phyloP scores from a whole-genome alignment of 2,329 filamentous ascomycete species.

The Plenodomus lindquistii region DNA sequence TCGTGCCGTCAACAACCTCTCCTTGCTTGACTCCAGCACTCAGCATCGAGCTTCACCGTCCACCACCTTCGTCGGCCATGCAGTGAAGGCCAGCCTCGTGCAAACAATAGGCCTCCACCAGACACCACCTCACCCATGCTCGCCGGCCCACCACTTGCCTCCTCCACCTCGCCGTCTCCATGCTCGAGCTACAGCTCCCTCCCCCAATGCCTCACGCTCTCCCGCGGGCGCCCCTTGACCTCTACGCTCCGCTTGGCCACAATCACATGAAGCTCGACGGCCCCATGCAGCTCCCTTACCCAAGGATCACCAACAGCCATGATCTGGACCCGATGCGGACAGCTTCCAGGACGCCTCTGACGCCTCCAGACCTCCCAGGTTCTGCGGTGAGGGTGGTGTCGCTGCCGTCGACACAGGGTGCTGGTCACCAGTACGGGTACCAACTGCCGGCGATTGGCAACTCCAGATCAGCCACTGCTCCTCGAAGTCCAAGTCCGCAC shows the following conservation, averaged over 20 bases:
- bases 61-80: conserved; percentile 19
- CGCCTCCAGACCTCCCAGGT: conserved; percentile 38
- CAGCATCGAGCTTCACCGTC: conserved; percentile 6
- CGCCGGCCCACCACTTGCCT: conserved; percentile 16
- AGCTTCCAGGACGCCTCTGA: conserved; percentile 33
- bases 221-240: conserved; percentile 40
- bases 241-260: conserved; percentile 31
- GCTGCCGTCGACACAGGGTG: conserved; percentile 30
- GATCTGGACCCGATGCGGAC: conserved; percentile 26
- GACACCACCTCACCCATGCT: conserved; percentile 16
- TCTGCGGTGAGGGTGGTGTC: conserved; percentile 40
- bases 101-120: conserved; percentile 16
- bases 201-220: conserved; percentile 48
- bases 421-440: conserved; percentile 37
- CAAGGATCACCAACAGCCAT: conserved; percentile 24
- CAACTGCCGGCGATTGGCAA: conserved; percentile 43
- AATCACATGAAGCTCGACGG: conserved; percentile 32
- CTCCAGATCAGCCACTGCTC: conserved; percentile 33
- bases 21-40: conserved; percentile 35
- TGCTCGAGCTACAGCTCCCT: conserved; percentile 48
- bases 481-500: conserved; percentile 27
- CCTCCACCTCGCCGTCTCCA: conserved; percentile 28
- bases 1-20: conserved; percentile 34
- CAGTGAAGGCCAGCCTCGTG: conserved; percentile 20
- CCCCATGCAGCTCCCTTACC: conserved; percentile 41